phyloP scores from a whole-genome alignment of 371 early-diverging fungal species.

The Lichtheimia hyalospora region DNA sequence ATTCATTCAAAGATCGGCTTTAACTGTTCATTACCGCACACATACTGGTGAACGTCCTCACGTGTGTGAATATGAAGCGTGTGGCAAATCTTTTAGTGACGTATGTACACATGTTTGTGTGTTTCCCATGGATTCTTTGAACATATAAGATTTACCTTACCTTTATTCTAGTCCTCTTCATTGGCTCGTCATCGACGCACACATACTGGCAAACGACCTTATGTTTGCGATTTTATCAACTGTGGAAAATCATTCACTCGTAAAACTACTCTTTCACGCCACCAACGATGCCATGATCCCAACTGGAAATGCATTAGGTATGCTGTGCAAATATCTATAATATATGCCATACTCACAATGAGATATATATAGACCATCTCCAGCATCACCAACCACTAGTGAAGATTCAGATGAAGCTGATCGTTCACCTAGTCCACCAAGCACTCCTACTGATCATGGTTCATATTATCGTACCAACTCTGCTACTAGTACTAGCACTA shows the following conservation, averaged over 20 bases:
- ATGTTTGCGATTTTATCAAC: slow-evolving; percentile 34
- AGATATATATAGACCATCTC: slow-evolving; percentile 17
- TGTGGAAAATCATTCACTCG: slow-evolving; percentile 61
- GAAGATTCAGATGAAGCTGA: slow-evolving; percentile 38
- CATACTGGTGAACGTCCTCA: slow-evolving; percentile 81
- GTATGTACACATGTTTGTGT: slow-evolving; percentile 27
- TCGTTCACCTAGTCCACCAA: slow-evolving; percentile 29
- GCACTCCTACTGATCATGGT: slow-evolving; percentile 22
- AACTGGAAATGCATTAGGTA: slow-evolving; percentile 20
- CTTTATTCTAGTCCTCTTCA: slow-evolving; percentile 29
- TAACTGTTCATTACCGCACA: slow-evolving; percentile 75
- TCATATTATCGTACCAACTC: slow-evolving; percentile 15
- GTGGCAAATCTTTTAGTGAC: slow-evolving; percentile 63
- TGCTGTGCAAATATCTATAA: neutral
- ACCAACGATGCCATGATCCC: slow-evolving; percentile 47
- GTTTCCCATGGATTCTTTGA: neutral
- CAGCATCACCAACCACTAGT: slow-evolving; percentile 22
- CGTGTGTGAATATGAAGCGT: slow-evolving; percentile 59
- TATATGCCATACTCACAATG: neutral
- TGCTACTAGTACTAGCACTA: too few species aligned
- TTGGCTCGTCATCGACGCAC: slow-evolving; percentile 42
- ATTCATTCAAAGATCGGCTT: slow-evolving; percentile 76
- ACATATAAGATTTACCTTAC: slow-evolving; percentile 4
- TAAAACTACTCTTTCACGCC: slow-evolving; percentile 64
- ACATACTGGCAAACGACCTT: slow-evolving; percentile 42